A percentile compares a stretch with the other conserved stretches of the same genome.
These are phyloP conservation scores for Lindgomyces ingoldianus DNA, from an alignment of 495 filamentous ascomycete genomes.

Conservation along the genomic window DNA sequence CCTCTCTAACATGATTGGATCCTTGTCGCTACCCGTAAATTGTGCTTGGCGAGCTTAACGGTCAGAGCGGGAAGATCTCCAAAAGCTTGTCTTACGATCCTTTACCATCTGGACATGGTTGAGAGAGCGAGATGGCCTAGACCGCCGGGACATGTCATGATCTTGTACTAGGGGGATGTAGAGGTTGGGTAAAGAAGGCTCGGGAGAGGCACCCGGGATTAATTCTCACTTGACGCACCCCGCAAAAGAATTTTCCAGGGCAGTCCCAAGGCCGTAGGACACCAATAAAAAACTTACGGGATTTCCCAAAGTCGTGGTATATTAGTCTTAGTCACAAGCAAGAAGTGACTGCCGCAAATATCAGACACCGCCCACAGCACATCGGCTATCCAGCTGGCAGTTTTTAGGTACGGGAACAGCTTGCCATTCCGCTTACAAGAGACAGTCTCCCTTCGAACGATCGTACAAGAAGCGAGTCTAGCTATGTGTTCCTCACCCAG, in stretches of 20 bases:
- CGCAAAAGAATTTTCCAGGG: not conserved
- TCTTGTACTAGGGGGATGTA: not conserved
- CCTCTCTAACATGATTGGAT: not conserved
- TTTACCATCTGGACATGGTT: not conserved
- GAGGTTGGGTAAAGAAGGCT: not conserved
- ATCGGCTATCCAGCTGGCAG: too few species aligned
- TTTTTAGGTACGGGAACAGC: too few species aligned
- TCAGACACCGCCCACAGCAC: too few species aligned
- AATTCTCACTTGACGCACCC: not conserved
- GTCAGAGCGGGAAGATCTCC: conserved; percentile 15
- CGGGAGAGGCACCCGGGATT: not conserved
- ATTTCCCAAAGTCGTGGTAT: not conserved
- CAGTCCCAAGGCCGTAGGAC: not conserved
- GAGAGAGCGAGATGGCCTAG: not conserved
- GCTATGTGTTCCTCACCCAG: too few species aligned
- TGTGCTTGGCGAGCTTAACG: not conserved
- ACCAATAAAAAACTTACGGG: not conserved
- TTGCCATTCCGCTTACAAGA: too few species aligned
- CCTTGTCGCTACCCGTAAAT: not conserved
- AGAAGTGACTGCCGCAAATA: too few species aligned
- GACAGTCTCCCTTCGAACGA: too few species aligned
- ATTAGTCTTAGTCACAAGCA: too few species aligned
- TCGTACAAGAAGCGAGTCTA: too few species aligned
- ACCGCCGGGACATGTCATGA: not conserved
- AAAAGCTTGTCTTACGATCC: conserved; percentile 15